Evolutionary conservation across 2,329 filamentous ascomycete genomes (phyloP).

Genomic region (Dactylellina parvicollis): DNA sequence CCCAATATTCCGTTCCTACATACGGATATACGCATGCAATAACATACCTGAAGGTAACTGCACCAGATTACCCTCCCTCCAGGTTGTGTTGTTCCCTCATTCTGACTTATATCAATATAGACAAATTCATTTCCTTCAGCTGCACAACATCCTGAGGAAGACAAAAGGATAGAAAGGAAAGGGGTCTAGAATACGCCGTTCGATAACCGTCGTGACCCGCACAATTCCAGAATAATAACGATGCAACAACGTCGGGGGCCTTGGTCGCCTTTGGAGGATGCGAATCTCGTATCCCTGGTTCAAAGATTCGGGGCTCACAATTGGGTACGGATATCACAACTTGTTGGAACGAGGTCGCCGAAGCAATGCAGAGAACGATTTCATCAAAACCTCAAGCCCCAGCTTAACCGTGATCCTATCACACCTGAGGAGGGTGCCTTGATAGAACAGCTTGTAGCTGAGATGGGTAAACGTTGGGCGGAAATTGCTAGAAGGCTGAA

Average conservation of each 20-base stretch:
- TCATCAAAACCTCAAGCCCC: slow-evolving; percentile 88
- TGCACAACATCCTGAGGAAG: slow-evolving; percentile 35
- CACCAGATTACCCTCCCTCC: not conserved
- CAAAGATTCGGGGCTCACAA: slow-evolving; percentile 78
- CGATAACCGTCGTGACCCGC: slow-evolving; percentile 1
- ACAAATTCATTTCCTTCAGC: slow-evolving; percentile 2
- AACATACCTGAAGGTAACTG: slow-evolving; percentile 42
- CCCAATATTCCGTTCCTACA: not conserved
- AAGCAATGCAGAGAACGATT: slow-evolving; percentile 96
- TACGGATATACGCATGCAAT: slow-evolving; percentile 1
- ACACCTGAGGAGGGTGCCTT: slow-evolving; percentile 73
- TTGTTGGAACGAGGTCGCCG: slow-evolving; percentile 79
- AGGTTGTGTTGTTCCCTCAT: slow-evolving; percentile 19
- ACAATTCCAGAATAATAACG: slow-evolving; percentile 6
- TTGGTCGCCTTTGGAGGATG: slow-evolving; percentile 82
- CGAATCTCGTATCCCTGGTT: slow-evolving; percentile 75
- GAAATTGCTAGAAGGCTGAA: slow-evolving; percentile 85
- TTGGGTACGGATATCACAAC: slow-evolving; percentile 86
- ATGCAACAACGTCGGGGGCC: slow-evolving; percentile 75
- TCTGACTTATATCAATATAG: slow-evolving; percentile 45
- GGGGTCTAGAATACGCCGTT: not conserved
- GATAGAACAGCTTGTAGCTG: slow-evolving; percentile 79
- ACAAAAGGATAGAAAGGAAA: not conserved
- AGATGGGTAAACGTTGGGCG: slow-evolving; percentile 89
- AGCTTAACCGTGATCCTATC: slow-evolving; percentile 78